Base-by-base conservation (phyloP, 140 eudicot genomes). In the Erigeron philadelphicus region DNA sequence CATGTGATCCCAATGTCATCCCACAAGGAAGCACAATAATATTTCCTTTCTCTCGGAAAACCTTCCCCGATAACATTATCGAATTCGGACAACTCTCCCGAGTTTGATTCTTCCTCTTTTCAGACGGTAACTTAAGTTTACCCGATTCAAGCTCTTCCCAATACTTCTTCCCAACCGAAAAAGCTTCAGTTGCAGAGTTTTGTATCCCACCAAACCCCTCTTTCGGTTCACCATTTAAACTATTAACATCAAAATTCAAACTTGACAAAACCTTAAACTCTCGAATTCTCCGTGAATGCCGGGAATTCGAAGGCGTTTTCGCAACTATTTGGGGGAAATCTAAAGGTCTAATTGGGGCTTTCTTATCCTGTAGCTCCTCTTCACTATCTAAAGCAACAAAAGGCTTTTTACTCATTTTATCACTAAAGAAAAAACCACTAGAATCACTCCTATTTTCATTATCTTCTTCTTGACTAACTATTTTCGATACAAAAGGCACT, bases 1-100 rank as follows among this genome's bases (percentile, higher is more conserved):
- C 41, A 56, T 87, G 97, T 1, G 97, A 90, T 64, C 97, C 97
- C 65, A 90, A 80, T 53, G 96, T 85, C 81, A 93, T 73, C 72
- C 98, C 98, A 75, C 98, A 93, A 3, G 98, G 98, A 74, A 93
- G 74, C 69, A 82, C 88, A 81, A 93, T 78, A 16, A 93, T 58
- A 61, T 48, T 79, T 68, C 87, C 85, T 17, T 72, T 78, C 16
- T 68, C 79, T n/a, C 49, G 15, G 50, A 92, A 92, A 59, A 74
- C 82, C 16, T 67, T 56, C 44, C 94, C 96, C 1, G 86, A 61
- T 7, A 86, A 50, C 13, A 80, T 65, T 15, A 93, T 82, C 53
- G 96, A 84, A 83, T 87, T 82, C 10, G 98, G 95, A 68, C 98
- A 93, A 46, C 72, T 66, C 77, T 85, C 84, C 23, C 48, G 55